A percentile compares a stretch with the other conserved stretches of the same genome.
Conservation (phyloP, 345 rosid species). For the Capsella bursapastoris region DNA sequence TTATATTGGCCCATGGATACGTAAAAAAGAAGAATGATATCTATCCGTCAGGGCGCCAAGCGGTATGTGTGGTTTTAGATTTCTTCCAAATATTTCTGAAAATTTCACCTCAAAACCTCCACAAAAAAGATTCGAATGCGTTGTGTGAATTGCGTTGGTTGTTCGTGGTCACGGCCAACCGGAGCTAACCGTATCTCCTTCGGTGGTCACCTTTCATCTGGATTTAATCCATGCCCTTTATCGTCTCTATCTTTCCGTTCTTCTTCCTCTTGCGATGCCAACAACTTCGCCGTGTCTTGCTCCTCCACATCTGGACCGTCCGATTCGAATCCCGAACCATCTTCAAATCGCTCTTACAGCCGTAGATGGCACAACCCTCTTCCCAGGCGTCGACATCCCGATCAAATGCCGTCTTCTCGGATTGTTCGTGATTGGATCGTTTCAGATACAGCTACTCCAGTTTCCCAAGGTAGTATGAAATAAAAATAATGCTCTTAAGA, state of each 20-base stretch:
- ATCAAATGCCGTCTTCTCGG: conserved; percentile 46
- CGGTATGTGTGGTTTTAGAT: conserved; percentile 38
- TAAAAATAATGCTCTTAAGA: background rate
- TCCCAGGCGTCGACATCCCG: conserved; percentile 37
- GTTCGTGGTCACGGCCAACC: conserved; percentile 47
- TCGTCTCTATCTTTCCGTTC: conserved; percentile 5
- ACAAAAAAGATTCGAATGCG: background rate
- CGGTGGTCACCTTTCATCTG: background rate
- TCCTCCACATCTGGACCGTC: conserved; percentile 43
- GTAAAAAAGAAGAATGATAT: background rate
- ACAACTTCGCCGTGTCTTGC: conserved; percentile 31
- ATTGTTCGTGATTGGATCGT: conserved; percentile 69
- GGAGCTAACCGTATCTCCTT: conserved; percentile 21
- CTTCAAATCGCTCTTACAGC: conserved; percentile 45
- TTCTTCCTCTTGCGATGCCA: conserved; percentile 24
- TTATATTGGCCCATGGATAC: background rate
- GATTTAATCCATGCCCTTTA: conserved; percentile 20
- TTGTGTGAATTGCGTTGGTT: conserved; percentile 28
- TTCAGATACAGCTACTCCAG: conserved; percentile 50
- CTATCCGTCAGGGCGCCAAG: conserved; percentile 45
- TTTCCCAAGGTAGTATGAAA: conserved; percentile 52
- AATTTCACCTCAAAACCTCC: background rate
- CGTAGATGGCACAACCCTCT: conserved; percentile 53
- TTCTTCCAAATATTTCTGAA: background rate
- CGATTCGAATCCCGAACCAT: conserved; percentile 27